Evolutionary conservation across 768 basidiomycete species (phyloP), one percentile per base, ranked within the genome.

Genomic region (Leccinum obscurum): DNA sequence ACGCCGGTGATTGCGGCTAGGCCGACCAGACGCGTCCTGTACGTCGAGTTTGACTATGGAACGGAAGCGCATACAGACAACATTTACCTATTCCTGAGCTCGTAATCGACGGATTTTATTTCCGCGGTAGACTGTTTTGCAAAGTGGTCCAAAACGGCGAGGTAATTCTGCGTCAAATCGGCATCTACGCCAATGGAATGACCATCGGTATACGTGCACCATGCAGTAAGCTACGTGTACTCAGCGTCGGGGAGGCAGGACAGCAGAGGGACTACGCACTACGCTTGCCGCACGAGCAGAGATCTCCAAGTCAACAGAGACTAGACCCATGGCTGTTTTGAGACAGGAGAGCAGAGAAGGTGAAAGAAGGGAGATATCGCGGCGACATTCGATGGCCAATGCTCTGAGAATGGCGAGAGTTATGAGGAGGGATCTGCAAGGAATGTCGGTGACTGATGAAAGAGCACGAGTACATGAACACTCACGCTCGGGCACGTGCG

Each of bases 151-250:
- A 96, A 80, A 32, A 85, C 82, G 8, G 81, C 79, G 34, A 92
- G 75, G 72, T 96, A 96, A 58, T 87, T 81, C 28, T 78, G 77
- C 0, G 92, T 90, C 53, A 92, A 76, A 32, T 69, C 75, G 57
- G 83, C 83, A 68, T 96, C 94, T 13, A 88, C 84, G 28, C 90
- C 92, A 62, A 95, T 86, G 44, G 90, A 78, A 56, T 87, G 86
- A 0, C 93, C 93, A 65, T 95, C 89, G 22, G 95, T 93, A 65
- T 88, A 97, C 15, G 94, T 95, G 20, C 90, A 89, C 89, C 93
- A 98, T 1, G 93, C 89, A 3, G 89, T 91, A 67, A 96, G 93
- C 90, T 95, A 66, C 34, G 4, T n/a, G 17, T 3, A 50, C 37
- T 61, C 6, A 66, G 52, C 24, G 20, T 20, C 14, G 13, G 22